Conservation (phyloP, 2,329 filamentous ascomycete genomes). For the Ascochyta clinopodiicola region DNA sequence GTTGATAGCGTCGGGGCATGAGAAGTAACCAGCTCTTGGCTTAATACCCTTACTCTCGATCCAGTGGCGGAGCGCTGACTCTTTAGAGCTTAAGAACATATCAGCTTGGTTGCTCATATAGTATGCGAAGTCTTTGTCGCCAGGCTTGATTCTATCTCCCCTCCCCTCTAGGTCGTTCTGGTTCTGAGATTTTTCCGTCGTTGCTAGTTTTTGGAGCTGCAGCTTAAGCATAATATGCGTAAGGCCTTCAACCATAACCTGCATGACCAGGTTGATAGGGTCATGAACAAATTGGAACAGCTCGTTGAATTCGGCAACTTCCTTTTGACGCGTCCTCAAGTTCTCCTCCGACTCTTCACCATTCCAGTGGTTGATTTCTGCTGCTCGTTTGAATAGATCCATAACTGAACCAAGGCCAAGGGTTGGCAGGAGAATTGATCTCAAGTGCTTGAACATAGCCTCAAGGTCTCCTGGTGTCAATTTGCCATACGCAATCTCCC, state of each 20-base stretch:
- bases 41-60: constrained; percentile 57
- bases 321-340: constrained; percentile 32
- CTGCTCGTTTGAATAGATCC: constrained; percentile 74
- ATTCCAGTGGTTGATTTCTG: constrained; percentile 64
- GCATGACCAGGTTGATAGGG: constrained; percentile 68
- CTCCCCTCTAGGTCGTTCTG: constrained; percentile 60
- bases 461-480: constrained; percentile 70
- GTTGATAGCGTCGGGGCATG: constrained; percentile 41
- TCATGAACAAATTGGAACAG: constrained; percentile 74
- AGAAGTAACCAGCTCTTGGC: constrained; percentile 59
- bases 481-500: constrained; percentile 75
- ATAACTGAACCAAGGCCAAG: constrained; percentile 73
- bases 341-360: constrained; percentile 45
- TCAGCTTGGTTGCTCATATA: constrained; percentile 61
- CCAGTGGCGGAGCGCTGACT: constrained; percentile 57
- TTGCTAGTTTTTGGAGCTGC: constrained; percentile 58
- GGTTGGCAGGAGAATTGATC: constrained; percentile 69
- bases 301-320: constrained; percentile 70
- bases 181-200: constrained; percentile 40
- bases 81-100: constrained; percentile 62
- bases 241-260: constrained; percentile 71
- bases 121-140: constrained; percentile 64
- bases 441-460: constrained; percentile 64
- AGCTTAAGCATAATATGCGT: constrained; percentile 66
- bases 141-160: constrained; percentile 60